Evolutionary conservation across 768 basidiomycete genomes (phyloP).

Genomic region (Kwoniella mangroviensis): DNA sequence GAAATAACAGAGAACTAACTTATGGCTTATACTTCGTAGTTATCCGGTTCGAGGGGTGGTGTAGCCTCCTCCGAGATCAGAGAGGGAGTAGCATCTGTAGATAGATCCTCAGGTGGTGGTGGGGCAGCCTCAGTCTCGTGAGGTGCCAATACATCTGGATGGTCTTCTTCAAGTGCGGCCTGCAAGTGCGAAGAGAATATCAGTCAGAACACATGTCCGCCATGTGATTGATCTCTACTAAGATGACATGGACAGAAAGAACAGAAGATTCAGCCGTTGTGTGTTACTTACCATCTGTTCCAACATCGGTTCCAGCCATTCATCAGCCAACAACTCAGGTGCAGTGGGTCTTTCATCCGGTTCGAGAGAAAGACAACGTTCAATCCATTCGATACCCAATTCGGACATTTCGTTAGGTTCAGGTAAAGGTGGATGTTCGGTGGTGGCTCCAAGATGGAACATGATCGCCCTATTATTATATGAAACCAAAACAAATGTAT

Average conservation of each 20-base stretch:
- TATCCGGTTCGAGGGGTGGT: neutral
- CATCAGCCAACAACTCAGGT: constrained; percentile 78
- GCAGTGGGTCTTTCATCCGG: constrained; percentile 82
- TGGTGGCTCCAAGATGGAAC: constrained; percentile 98
- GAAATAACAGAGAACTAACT: neutral
- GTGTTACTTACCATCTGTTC: constrained; percentile 35
- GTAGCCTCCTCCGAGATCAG: constrained; percentile 11
- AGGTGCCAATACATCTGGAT: constrained; percentile 16
- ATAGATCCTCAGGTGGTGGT: constrained; percentile 18
- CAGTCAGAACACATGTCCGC: neutral
- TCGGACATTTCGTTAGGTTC: constrained; percentile 87
- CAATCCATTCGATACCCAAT: constrained; percentile 89
- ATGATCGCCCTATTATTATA: constrained; percentile 88
- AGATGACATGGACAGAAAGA: no score
- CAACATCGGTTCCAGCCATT: constrained; percentile 64
- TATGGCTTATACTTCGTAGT: neutral
- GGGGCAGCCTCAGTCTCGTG: constrained; percentile 19
- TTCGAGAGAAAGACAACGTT: constrained; percentile 86
- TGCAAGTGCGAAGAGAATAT: neutral
- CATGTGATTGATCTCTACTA: no score
- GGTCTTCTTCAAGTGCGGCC: constrained; percentile 22
- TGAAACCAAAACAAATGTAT: neutral
- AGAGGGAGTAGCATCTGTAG: constrained; percentile 11
- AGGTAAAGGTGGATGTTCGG: constrained; percentile 92
- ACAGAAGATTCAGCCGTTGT: no score